Evolutionary conservation across 192 early-diverging fungal genomes (phyloP), one percentile per base, ranked within the genome.

Genomic region (Tieghemiomyces parasiticus): DNA sequence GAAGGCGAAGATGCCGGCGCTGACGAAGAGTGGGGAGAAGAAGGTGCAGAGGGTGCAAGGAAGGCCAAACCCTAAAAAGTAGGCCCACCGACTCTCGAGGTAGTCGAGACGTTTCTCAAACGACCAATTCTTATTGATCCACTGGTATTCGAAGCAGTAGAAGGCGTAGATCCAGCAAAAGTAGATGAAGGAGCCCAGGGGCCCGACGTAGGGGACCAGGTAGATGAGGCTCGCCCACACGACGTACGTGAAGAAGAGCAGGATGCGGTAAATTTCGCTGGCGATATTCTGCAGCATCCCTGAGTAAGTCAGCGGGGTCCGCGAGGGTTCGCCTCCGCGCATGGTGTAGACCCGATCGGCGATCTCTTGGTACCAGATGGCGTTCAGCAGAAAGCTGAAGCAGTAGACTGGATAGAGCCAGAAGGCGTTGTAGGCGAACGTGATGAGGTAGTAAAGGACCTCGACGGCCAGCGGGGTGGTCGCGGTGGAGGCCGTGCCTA

Each of bases 61-160:
- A 19, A 79, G 65, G 1, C 78, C 80, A 64, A 83, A 83, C 35
- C 81, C 81, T 20, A 70, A 38, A 67, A 81, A 83, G 49, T 83
- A 83, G 22, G 72, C 65, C 81, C 77, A 83, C 10, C 65, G 65
- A 46, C 56, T 50, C 66, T 83, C 81, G 61, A 83, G 71, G 54
- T 75, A 79, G 13, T 73, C 75, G 19, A 82, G 62, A 35, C 70
- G 51, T 60, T 68, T 61, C 46, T 80, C 65, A 20, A 83, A 49
- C 20, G 65, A 55, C 81, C 80, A 83, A 12, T 75, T 74, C 56
- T 63, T 33, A 53, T 68, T 67, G 35, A 60, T 60, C 76, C 75
- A 78, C 58, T 69, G 65, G 60, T 83, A 83, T 61, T 82, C 80
- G 58, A 83, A 83, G 38, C 70, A 58, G 51, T 73, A 74, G 56